Evolutionary conservation across 495 filamentous ascomycete genomes (phyloP), one percentile per base, ranked within the genome.

Genomic region (Penicillium manginii): DNA sequence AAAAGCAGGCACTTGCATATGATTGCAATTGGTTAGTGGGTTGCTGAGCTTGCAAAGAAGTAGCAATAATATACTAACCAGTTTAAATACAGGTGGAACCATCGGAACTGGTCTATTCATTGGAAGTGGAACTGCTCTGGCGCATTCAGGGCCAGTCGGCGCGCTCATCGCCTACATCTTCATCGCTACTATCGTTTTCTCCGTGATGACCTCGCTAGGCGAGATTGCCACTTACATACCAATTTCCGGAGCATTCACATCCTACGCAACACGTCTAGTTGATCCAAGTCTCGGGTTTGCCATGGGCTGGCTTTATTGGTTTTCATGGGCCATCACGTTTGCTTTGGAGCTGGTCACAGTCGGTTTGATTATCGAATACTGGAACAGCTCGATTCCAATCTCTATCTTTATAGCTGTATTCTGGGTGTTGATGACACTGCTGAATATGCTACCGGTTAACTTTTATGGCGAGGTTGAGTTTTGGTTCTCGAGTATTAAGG

Each of bases 201-300:
- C 83, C 22, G 83, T 74, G 43, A 80, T 82, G 74, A 70, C 70
- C 46, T 75, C 68, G 0, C 62, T 76, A 15, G 86, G 87, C 18
- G 88, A 91, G 70, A 88, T 91, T 84, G 83, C 86, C 19, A 86
- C 88, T 29, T 91, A 83, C 60, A 82, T 91, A 14, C 89, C 89
- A 9, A 81, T 90, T 12, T 80, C 87, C 8, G 88, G 89, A 43
- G 83, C 86, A 21, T 88, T 90, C 61, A 86, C 87, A 17, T 78
- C 87, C 31, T 91, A 88, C 68, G 86, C 85, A 40, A 80, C 85
- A 39, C 80, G 87, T 35, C 88, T 88, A 54, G 81, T 87, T 55
- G 86, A 90, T 61, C 78, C 81, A 26, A 84, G 85, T 57, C 72
- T 91, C 47, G 88, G 88, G 43, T 91, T 91, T 61, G 84, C 88